These are phyloP conservation scores for Phytopythium kandeliae DNA, from an alignment of 352 stramenopile species.

Conservation along the genomic window DNA sequence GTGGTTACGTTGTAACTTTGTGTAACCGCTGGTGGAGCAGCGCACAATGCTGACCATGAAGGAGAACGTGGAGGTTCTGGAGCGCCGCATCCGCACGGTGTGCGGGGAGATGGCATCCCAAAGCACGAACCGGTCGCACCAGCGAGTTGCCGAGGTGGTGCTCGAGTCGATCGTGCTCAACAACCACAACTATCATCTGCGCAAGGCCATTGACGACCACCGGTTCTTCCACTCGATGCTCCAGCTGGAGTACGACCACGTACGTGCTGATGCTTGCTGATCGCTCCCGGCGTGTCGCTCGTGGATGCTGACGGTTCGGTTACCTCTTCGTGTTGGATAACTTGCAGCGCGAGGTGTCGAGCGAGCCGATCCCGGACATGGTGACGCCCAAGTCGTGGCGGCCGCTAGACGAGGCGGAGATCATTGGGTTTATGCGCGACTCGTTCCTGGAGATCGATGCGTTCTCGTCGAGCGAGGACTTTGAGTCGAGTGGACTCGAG, in stretches of 20 bases:
- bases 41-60: conserved; percentile 53
- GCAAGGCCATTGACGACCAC: conserved; percentile 42
- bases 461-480: conserved; percentile 43
- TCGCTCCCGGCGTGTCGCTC: too few relatives aligned
- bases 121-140: conserved; percentile 9
- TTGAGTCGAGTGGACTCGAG: conserved; percentile 42
- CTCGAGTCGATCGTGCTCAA: conserved; percentile 37
- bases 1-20: too few relatives aligned
- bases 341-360: conserved; percentile 27
- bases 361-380: conserved; percentile 22
- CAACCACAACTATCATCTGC: conserved; percentile 48
- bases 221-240: conserved; percentile 57
- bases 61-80: conserved; percentile 28
- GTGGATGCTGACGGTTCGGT: too few relatives aligned
- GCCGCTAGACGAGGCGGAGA: conserved; percentile 30
- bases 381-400: conserved; percentile 25
- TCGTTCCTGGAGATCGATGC: conserved; percentile 44
- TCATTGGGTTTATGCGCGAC: conserved; percentile 40
- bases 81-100: conserved; percentile 24
- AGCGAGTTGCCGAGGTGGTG: conserved; percentile 28
- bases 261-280: too few relatives aligned
- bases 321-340: not conserved
- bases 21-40: conserved; percentile 9
- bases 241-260: conserved; percentile 52
- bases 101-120: conserved; percentile 20